Evolutionary conservation across 768 basidiomycete species (phyloP).

Genomic region (Podaxis rugospora): DNA sequence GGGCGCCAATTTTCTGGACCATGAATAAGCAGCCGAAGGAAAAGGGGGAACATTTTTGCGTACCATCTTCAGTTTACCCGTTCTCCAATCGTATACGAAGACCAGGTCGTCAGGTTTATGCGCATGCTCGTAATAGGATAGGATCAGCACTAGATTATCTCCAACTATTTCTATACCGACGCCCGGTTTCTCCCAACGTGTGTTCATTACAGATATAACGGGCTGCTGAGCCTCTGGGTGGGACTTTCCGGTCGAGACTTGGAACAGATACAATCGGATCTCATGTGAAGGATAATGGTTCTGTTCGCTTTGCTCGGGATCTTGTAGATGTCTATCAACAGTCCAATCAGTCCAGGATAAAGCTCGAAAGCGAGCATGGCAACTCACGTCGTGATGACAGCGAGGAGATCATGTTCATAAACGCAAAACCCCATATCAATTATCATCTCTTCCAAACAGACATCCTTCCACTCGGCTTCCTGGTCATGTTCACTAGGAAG

Average conservation of each 20-base stretch:
- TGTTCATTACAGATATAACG: conserved; percentile 24
- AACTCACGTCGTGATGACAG: conserved; percentile 34
- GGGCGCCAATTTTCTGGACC: conserved; percentile 16
- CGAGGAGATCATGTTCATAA: conserved; percentile 41
- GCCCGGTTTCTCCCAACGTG: conserved; percentile 21
- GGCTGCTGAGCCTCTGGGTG: conserved; percentile 31
- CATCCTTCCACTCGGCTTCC: conserved; percentile 22
- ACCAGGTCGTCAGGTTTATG: conserved; percentile 23
- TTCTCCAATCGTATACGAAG: conserved; percentile 42
- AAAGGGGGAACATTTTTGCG: conserved; percentile 7
- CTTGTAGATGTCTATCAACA: not conserved
- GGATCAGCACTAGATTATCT: conserved; percentile 35
- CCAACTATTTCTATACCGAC: conserved; percentile 45
- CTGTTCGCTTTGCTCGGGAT: not conserved
- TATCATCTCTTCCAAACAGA: conserved; percentile 25
- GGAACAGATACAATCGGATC: conserved; percentile 8
- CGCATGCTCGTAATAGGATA: conserved; percentile 20
- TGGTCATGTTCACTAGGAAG: conserved; percentile 27
- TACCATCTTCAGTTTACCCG: conserved; percentile 31
- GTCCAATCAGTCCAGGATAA: not conserved
- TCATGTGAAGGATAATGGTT: not conserved
- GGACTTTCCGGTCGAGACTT: conserved; percentile 32
- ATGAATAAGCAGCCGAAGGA: not conserved
- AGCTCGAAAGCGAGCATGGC: not conserved
- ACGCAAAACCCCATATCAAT: conserved; percentile 40